phyloP scores from a whole-genome alignment of 208 protist genomes.

The Angomonas desouzai region DNA sequence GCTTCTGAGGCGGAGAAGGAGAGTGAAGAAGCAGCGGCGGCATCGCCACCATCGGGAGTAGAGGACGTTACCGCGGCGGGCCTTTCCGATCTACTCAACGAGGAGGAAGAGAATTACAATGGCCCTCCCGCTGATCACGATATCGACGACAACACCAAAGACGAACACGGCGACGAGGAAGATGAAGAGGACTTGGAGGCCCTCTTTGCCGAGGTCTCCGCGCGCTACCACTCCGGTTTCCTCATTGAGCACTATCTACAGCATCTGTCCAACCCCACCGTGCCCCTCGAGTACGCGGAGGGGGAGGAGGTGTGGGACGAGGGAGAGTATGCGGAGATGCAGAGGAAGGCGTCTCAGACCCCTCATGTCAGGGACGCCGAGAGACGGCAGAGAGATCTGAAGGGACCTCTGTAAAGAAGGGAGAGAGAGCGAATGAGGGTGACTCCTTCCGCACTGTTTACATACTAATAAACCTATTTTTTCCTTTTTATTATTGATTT shows the following conservation, averaged over 20 bases:
- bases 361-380: conserved; percentile 17
- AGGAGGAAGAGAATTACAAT: conserved; percentile 13
- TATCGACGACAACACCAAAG: conserved; percentile 11
- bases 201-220: not conserved
- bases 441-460: no score
- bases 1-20: conserved; percentile 2
- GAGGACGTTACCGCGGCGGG: conserved; percentile 26
- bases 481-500: conserved; percentile 5
- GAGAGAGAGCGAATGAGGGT: no score
- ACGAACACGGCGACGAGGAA: conserved; percentile 14
- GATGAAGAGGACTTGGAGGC: conserved; percentile 14
- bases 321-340: conserved; percentile 54
- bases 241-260: conserved; percentile 65
- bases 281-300: conserved; percentile 76
- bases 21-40: not conserved
- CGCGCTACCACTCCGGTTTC: conserved; percentile 40
- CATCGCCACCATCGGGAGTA: no score
- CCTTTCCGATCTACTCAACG: conserved; percentile 18
- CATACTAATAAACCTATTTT: conserved; percentile 3
- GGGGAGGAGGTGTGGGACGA: conserved; percentile 89
- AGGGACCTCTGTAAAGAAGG: conserved; percentile 27
- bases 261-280: conserved; percentile 39
- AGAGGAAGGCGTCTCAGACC: conserved; percentile 9
- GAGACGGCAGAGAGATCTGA: conserved; percentile 25
- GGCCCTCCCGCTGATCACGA: conserved; percentile 1